Conservation (phyloP, 768 basidiomycete genomes). For the Saitozyma sp. region DNA sequence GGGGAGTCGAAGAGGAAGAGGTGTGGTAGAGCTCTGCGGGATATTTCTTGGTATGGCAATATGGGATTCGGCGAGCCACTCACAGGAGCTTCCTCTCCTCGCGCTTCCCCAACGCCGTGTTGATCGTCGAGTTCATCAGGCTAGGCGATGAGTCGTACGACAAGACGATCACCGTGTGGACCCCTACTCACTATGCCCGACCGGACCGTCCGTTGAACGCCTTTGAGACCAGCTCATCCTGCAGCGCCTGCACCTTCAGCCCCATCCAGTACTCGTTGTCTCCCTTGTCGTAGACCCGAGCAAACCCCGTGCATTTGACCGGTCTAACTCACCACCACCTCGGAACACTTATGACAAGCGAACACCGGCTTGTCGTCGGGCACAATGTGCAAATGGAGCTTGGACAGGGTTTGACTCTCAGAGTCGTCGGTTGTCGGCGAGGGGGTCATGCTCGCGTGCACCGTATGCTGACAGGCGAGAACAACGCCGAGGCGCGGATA, state of each 20-base stretch:
- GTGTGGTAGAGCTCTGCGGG: too few species aligned
- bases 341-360: conserved; percentile 35
- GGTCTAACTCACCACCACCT: conserved; percentile 10
- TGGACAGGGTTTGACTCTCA: conserved; percentile 1
- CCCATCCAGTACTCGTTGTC: neutral
- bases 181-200: conserved; percentile 43
- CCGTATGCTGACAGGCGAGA: neutral
- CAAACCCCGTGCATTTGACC: neutral
- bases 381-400: conserved; percentile 30
- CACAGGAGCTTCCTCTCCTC: conserved; percentile 49
- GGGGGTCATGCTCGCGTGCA: neutral
- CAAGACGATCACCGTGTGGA: neutral
- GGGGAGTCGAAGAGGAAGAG: too few species aligned
- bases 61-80: conserved; percentile 2
- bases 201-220: conserved; percentile 49
- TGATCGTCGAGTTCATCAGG: conserved; percentile 51
- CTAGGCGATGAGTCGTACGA: conserved; percentile 19
- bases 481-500: too few species aligned
- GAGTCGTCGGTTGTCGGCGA: neutral
- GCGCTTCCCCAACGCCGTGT: conserved; percentile 43
- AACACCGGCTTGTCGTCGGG: conserved; percentile 37
- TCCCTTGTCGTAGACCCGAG: neutral
- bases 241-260: conserved; percentile 31
- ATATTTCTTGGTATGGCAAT: neutral
- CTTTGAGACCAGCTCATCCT: conserved; percentile 51